Evolutionary conservation across 2,329 filamentous ascomycete genomes (phyloP).

Genomic region (Exophiala xenobiotica): DNA sequence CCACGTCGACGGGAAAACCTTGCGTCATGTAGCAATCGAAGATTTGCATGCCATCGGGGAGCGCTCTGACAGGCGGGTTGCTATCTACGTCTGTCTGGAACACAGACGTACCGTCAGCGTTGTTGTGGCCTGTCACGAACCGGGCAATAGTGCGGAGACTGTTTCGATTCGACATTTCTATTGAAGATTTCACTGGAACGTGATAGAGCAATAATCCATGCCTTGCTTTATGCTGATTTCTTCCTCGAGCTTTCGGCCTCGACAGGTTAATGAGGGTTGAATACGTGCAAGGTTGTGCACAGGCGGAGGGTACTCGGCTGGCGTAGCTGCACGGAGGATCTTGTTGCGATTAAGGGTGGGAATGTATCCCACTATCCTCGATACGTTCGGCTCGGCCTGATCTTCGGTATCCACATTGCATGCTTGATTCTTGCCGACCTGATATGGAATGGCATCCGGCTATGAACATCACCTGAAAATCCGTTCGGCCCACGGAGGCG

Average conservation of each 20-base stretch:
- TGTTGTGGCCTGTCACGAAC: neutral
- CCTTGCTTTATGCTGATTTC: neutral
- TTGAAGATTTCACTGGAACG: neutral
- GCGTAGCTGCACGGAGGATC: no score
- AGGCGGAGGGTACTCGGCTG: no score
- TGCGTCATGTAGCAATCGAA: constrained; percentile 1
- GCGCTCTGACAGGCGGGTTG: neutral
- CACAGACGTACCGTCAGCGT: neutral
- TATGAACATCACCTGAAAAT: no score
- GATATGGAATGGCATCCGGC: no score
- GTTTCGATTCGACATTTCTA: neutral
- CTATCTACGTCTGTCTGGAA: neutral
- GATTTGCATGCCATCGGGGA: constrained; percentile 11
- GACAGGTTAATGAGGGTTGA: no score
- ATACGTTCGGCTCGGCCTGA: no score
- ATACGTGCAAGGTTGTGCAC: no score
- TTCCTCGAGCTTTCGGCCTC: neutral
- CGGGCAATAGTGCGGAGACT: neutral
- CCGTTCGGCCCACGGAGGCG: no score
- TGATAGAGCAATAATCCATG: neutral
- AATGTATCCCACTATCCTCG: no score
- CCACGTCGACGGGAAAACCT: constrained; percentile 4
- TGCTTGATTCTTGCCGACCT: no score
- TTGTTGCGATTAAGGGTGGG: no score
- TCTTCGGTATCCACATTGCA: no score